Evolutionary conservation across 2,329 filamentous ascomycete genomes (phyloP), one percentile per base, ranked within the genome.

Genomic region (Exophiala xenobiotica): DNA sequence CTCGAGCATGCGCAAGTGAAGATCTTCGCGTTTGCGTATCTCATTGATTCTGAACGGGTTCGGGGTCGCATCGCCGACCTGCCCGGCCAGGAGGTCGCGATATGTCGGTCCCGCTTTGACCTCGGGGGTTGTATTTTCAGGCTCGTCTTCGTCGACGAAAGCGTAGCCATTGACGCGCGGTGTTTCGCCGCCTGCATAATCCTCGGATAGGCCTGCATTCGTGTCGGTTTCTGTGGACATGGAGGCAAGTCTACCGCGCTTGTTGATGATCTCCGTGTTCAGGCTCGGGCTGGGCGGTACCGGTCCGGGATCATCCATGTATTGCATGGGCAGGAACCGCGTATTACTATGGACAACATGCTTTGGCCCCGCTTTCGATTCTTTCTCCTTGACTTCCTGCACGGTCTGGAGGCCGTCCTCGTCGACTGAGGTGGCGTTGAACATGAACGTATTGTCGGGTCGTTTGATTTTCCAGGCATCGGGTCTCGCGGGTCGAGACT

Each of bases 81-180:
- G 61, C 18, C 63, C 55, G 19, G 62, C 58, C 9, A 67, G 23
- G 24, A 65, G 46, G 46, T 66, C 59, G 51, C 65, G 60, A 49
- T 67, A 67, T 26, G 57, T 60, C 33, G 71, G 70, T 6, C 87
- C 72, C 47, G 84, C 71, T 63, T 86, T 76, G 56, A 73, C 57
- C n/a, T 74, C 70, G 39, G 66, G 56, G n/a, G 64, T 35, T 6
- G 68, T 63, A 1, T 64, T 61, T 12, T 74, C 72, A 6, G 68
- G 61, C 44, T 76, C 75, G 46, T 76, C 87, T 50, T 95, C 90
- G 61, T 96, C 90, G 27, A 99, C 91, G 69, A 96, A 97, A 0
- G 90, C 82, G 67, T 96, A 99, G 1, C 93, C 93, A 57, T 95
- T 95, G 0, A 97, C 88, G 2, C 89, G 80, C 0, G 92, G 93